Percentiles rank a stretch among this genome's conserved stretches.
Evolutionary conservation across 257 asterid genomes (phyloP).

Genomic region (Mitragyna speciosa): DNA sequence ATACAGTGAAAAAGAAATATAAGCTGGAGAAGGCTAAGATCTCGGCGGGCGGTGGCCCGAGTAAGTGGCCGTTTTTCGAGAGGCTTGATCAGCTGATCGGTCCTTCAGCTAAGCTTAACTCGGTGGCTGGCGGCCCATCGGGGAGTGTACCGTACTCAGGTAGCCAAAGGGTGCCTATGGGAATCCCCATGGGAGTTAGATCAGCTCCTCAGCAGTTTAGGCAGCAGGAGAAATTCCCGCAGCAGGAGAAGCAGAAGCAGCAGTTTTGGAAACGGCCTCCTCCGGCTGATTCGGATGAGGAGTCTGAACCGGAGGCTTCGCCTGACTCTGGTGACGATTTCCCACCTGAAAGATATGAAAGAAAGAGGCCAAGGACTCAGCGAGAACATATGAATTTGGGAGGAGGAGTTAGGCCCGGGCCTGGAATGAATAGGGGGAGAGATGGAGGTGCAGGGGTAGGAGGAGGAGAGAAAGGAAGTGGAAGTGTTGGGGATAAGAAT

Average conservation of each 20-base stretch:
- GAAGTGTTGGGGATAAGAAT: conserved; percentile 28
- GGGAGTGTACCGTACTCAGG: conserved; percentile 1
- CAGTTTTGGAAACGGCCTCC: conserved; percentile 36
- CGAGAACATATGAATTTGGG: conserved; percentile 18
- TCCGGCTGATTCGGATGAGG: conserved; percentile 41
- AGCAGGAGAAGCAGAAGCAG: conserved; percentile 19
- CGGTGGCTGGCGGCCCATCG: conserved; percentile 16
- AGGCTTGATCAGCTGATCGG: conserved; percentile 69
- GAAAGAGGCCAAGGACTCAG: conserved; percentile 46
- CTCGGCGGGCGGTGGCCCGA: conserved; percentile 51
- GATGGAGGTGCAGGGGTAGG: conserved; percentile 4
- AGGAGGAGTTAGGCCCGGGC: neutral
- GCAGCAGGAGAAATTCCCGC: conserved; percentile 19
- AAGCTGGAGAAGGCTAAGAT: conserved; percentile 85
- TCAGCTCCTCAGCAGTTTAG: conserved; percentile 33
- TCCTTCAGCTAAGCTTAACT: conserved; percentile 36
- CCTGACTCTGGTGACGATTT: conserved; percentile 59
- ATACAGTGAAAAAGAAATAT: conserved; percentile 88
- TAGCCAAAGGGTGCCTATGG: conserved; percentile 37
- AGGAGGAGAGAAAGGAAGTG: conserved; percentile 26
- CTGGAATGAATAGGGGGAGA: neutral
- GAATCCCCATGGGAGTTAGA: conserved; percentile 44
- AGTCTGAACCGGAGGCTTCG: conserved; percentile 55
- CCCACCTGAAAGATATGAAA: conserved; percentile 47
- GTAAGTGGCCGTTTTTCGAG: conserved; percentile 67